These are phyloP conservation scores for Corchorus capsularis DNA, from an alignment of 345 rosid species.

Conservation along the genomic window DNA sequence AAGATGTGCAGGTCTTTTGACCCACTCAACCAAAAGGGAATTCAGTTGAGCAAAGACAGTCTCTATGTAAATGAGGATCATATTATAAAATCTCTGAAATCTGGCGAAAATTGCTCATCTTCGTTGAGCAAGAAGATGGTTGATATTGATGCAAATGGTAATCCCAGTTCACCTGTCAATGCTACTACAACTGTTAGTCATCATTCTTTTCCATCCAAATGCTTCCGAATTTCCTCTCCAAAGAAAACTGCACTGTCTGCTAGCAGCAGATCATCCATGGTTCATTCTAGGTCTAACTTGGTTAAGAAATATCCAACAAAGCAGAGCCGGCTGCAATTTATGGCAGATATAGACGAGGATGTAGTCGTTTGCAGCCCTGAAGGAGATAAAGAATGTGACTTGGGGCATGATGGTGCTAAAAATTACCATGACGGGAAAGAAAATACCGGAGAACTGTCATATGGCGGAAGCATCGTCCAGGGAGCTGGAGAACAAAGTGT, in stretches of 20 bases:
- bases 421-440: slow-evolving; percentile 38
- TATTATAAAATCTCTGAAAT: slow-evolving; percentile 31
- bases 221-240: slow-evolving; percentile 33
- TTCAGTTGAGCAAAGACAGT: slow-evolving; percentile 30
- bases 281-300: slow-evolving; percentile 31
- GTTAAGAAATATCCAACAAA: slow-evolving; percentile 33
- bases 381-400: slow-evolving; percentile 42
- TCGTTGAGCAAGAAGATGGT: slow-evolving; percentile 37
- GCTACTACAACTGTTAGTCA: slow-evolving; percentile 21
- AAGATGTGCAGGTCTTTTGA: slow-evolving; percentile 27
- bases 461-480: slow-evolving; percentile 24
- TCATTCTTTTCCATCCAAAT: slow-evolving; percentile 32
- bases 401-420: slow-evolving; percentile 34
- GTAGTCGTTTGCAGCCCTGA: slow-evolving; percentile 41
- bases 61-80: slow-evolving; percentile 26
- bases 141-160: slow-evolving; percentile 24
- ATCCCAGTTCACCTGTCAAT: slow-evolving; percentile 30
- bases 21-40: slow-evolving; percentile 31
- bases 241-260: slow-evolving; percentile 40
- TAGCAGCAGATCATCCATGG: slow-evolving; percentile 34
- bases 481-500: slow-evolving; percentile 28
- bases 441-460: slow-evolving; percentile 31
- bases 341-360: slow-evolving; percentile 41
- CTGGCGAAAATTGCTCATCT: slow-evolving; percentile 35
- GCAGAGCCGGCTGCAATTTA: slow-evolving; percentile 38